A percentile compares a stretch with the other conserved stretches of the same genome.
Conservation (phyloP, 805 yeast genomes). For the Candida nitratophila region DNA sequence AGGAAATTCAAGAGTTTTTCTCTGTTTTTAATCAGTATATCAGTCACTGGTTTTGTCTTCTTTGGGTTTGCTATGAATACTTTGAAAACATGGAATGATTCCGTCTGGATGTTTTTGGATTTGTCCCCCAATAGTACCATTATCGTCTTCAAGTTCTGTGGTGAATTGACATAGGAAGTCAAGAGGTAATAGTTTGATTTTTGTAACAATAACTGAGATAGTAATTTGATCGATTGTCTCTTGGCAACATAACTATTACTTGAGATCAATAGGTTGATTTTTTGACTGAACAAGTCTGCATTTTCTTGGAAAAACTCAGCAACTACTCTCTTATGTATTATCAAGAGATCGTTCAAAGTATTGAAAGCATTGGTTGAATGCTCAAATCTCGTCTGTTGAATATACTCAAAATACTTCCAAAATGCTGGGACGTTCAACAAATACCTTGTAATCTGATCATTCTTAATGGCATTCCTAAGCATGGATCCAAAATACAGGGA, state of each 20-base stretch:
- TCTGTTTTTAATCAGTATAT: slow-evolving; percentile 78
- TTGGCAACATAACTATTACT: slow-evolving; percentile 86
- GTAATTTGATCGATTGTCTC: slow-evolving; percentile 77
- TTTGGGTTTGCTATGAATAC: slow-evolving; percentile 95
- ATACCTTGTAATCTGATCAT: slow-evolving; percentile 59
- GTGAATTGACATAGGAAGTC: slow-evolving; percentile 69
- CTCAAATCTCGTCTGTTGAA: slow-evolving; percentile 74
- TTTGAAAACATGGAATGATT: slow-evolving; percentile 90
- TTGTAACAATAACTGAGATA: slow-evolving; percentile 64
- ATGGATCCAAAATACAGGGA: slow-evolving; percentile 73
- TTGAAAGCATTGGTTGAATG: slow-evolving; percentile 85
- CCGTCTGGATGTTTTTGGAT: slow-evolving; percentile 81
- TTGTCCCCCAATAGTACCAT: slow-evolving; percentile 86
- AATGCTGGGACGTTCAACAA: slow-evolving; percentile 53
- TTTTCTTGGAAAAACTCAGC: slow-evolving; percentile 61
- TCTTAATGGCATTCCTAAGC: slow-evolving; percentile 76
- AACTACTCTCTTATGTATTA: slow-evolving; percentile 61
- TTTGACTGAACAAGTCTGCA: slow-evolving; percentile 48
- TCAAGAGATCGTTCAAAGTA: slow-evolving; percentile 63
- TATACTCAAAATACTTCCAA: slow-evolving; percentile 81
- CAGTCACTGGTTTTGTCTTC: slow-evolving; percentile 71
- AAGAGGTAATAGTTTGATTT: slow-evolving; percentile 67
- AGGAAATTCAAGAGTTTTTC: slow-evolving; percentile 68
- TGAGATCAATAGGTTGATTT: slow-evolving; percentile 63
- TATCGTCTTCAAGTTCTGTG: slow-evolving; percentile 75